A percentile compares a stretch with the other conserved stretches of the same genome.
These are phyloP conservation scores for Rhodotorula sp. DNA, from an alignment of 1,284 basidiomycete species.

Conservation along the genomic window DNA sequence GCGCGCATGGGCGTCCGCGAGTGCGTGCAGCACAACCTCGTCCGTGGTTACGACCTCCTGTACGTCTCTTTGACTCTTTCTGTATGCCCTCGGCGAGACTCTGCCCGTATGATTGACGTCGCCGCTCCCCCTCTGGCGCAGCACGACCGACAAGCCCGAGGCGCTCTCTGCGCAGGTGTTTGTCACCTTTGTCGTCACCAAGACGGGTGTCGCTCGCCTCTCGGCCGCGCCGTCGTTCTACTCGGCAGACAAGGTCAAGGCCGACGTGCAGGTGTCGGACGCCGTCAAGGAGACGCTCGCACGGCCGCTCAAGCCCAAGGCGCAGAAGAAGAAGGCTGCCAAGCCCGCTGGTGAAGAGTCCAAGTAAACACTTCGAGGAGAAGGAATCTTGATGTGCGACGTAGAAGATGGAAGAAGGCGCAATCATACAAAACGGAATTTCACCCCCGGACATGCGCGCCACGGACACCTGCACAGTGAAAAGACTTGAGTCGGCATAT, in stretches of 20 bases:
- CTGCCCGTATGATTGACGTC: background rate
- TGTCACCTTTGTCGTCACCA: slow-evolving; percentile 46
- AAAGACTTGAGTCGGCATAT: background rate
- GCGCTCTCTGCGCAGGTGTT: slow-evolving; percentile 43
- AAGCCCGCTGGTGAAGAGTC: slow-evolving; percentile 37
- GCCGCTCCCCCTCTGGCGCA: background rate
- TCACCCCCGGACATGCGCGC: no score
- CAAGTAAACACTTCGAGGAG: slow-evolving; percentile 10
- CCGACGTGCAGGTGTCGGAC: slow-evolving; percentile 83
- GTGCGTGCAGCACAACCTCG: slow-evolving; percentile 85
- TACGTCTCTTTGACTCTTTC: slow-evolving; percentile 21
- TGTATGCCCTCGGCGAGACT: background rate
- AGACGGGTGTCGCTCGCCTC: slow-evolving; percentile 46
- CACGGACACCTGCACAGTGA: background rate
- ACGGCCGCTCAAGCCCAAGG: slow-evolving; percentile 79
- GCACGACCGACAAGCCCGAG: slow-evolving; percentile 40
- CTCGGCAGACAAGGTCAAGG: slow-evolving; percentile 82
- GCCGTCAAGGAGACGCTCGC: slow-evolving; percentile 75
- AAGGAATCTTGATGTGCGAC: no score
- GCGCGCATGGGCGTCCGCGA: slow-evolving; percentile 93
- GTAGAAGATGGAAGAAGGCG: background rate
- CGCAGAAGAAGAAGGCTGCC: slow-evolving; percentile 76
- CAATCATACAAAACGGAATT: background rate
- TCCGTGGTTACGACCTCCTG: slow-evolving; percentile 81
- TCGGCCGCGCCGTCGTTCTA: slow-evolving; percentile 76